Evolutionary conservation across 345 rosid species (phyloP).

Genomic region (Passiflora organensis): DNA sequence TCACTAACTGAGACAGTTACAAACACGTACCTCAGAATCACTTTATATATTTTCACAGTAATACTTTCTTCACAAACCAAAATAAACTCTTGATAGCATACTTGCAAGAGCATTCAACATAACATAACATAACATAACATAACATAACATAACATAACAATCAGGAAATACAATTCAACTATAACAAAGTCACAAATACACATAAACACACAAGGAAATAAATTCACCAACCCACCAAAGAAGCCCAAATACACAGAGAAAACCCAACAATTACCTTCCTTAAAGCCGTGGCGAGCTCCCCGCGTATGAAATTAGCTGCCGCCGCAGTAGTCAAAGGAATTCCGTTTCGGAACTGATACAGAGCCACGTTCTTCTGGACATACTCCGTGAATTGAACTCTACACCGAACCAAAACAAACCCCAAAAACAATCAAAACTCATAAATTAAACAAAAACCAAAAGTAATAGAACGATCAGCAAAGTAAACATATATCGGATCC

Average conservation of each 20-base stretch:
- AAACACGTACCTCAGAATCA: no score
- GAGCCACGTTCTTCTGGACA: constrained; percentile 88
- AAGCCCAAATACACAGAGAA: constrained; percentile 2
- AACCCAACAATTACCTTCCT: constrained; percentile 54
- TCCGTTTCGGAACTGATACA: constrained; percentile 90
- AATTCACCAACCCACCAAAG: background rate
- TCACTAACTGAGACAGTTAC: no score
- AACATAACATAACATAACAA: no score
- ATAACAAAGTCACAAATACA: no score
- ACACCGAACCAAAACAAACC: constrained; percentile 5
- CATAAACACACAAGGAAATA: background rate
- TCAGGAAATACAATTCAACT: no score
- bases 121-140: no score
- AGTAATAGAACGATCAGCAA: background rate
- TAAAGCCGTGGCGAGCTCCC: constrained; percentile 94
- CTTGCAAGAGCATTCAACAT: no score
- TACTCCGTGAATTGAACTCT: constrained; percentile 98
- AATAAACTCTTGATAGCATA: no score
- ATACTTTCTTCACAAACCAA: no score
- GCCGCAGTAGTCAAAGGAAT: constrained; percentile 89
- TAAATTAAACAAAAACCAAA: background rate
- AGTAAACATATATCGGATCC: background rate
- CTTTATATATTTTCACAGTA: no score
- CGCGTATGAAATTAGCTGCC: constrained; percentile 84
- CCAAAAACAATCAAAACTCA: background rate